Conservation (phyloP, 2,329 filamentous ascomycete genomes). For the Hymenoscyphus occultus region DNA sequence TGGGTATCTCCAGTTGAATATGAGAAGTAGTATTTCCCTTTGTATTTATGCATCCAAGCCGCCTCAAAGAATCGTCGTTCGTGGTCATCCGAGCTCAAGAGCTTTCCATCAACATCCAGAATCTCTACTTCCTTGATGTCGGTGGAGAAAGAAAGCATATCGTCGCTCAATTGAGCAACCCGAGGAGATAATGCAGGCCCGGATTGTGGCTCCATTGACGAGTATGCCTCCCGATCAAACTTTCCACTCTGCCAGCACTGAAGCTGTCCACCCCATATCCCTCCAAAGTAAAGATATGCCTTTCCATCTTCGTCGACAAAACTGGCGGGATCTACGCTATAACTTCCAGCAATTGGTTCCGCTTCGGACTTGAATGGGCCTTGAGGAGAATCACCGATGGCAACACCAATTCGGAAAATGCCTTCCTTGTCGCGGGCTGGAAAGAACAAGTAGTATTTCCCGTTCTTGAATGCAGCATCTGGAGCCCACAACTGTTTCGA, state of each 20-base stretch:
- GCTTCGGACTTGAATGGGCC: conserved; percentile 68
- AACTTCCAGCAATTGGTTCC: conserved; percentile 64
- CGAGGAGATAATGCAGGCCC: conserved; percentile 62
- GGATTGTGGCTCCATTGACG: conserved; percentile 58
- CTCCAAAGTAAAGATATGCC: conserved; percentile 73
- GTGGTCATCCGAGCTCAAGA: conserved; percentile 65
- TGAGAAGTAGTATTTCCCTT: conserved; percentile 69
- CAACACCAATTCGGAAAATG: conserved; percentile 74
- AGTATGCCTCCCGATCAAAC: conserved; percentile 55
- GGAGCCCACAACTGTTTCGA: conserved; percentile 79
- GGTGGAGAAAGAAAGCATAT: conserved; percentile 62
- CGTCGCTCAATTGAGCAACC: conserved; percentile 59
- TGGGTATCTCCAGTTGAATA: conserved; percentile 79
- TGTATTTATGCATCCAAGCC: conserved; percentile 73
- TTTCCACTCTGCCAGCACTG: conserved; percentile 65
- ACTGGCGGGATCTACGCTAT: conserved; percentile 72
- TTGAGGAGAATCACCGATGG: conserved; percentile 58
- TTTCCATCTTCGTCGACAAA: conserved; percentile 71
- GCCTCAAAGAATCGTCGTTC: conserved; percentile 77
- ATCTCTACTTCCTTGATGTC: conserved; percentile 61
- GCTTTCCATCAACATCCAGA: conserved; percentile 58
- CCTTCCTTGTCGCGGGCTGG: conserved; percentile 68
- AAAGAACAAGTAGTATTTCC: conserved; percentile 75
- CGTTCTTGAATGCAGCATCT: conserved; percentile 67
- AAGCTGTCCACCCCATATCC: conserved; percentile 77